Percentiles rank a stretch among this genome's conserved stretches.
Conservation (phyloP, 768 basidiomycete genomes). For the Tylopilus vinaceipallidus region DNA sequence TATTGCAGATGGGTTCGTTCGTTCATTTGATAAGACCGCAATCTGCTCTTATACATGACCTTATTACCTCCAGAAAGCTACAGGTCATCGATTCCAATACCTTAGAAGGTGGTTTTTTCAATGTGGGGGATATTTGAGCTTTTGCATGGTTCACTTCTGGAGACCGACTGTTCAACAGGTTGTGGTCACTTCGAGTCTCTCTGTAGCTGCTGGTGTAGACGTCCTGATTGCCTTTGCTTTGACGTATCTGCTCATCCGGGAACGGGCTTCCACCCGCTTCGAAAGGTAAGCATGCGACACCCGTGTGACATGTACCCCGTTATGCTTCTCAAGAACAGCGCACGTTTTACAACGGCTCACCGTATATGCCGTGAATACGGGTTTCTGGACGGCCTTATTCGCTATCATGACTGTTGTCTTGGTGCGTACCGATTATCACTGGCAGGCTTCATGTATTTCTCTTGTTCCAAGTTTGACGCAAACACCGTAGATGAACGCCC, state of each 20-base stretch:
- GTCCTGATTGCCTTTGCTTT: constrained; percentile 1
- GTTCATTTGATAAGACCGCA: neutral
- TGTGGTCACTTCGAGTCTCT: neutral
- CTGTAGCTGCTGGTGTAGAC: constrained; percentile 4
- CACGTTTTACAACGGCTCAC: constrained; percentile 5
- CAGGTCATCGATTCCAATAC: neutral
- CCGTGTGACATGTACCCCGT: too few species aligned
- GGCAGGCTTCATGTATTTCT: neutral
- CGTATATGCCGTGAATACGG: constrained; percentile 10
- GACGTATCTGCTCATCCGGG: constrained; percentile 2
- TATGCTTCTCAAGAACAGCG: neutral
- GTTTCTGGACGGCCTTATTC: constrained; percentile 49
- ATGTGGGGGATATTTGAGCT: neutral
- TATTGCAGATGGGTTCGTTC: neutral
- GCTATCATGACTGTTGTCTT: constrained; percentile 31
- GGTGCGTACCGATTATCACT: neutral
- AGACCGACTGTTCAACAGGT: neutral
- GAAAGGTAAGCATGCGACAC: neutral
- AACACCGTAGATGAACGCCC: neutral
- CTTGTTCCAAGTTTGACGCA: neutral
- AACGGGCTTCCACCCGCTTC: neutral
- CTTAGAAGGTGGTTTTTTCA: neutral
- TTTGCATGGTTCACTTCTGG: neutral
- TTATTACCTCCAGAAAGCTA: neutral
- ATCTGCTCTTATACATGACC: too few species aligned